Evolutionary conservation across 1,284 basidiomycete species (phyloP).

Genomic region (Cerioporus squamosus): DNA sequence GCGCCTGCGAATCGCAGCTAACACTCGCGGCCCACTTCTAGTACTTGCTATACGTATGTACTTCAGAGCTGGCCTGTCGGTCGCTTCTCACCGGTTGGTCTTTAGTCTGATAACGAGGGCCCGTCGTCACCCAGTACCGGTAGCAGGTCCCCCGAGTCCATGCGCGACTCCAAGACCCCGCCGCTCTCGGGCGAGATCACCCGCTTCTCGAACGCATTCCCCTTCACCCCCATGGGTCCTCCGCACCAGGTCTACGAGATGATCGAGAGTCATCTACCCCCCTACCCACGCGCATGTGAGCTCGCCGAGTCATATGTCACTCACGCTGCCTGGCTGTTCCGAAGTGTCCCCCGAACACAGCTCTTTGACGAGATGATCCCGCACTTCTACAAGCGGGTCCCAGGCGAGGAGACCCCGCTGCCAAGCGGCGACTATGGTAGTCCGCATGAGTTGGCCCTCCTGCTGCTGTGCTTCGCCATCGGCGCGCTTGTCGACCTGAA

Average conservation of each 20-base stretch:
- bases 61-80: not conserved
- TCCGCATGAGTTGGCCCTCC: conserved; percentile 58
- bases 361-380: conserved; percentile 64
- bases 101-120: conserved; percentile 31
- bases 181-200: conserved; percentile 45
- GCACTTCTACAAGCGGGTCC: conserved; percentile 54
- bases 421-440: conserved; percentile 36
- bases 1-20: not conserved
- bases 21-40: conserved; percentile 14
- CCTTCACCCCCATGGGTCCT: conserved; percentile 63
- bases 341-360: conserved; percentile 61
- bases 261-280: conserved; percentile 44
- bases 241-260: conserved; percentile 48
- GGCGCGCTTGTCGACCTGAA: conserved; percentile 68
- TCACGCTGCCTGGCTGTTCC: conserved; percentile 56
- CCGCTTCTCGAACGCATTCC: conserved; percentile 64
- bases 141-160: conserved; percentile 37
- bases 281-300: conserved; percentile 48
- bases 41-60: conserved; percentile 35
- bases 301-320: conserved; percentile 68
- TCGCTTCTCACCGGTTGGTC: conserved; percentile 4
- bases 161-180: conserved; percentile 39
- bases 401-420: conserved; percentile 14
- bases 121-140: conserved; percentile 29
- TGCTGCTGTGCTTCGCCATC: conserved; percentile 62